Base-by-base conservation (phyloP, 139 green algal species). In the Coccomyxa sp. region DNA sequence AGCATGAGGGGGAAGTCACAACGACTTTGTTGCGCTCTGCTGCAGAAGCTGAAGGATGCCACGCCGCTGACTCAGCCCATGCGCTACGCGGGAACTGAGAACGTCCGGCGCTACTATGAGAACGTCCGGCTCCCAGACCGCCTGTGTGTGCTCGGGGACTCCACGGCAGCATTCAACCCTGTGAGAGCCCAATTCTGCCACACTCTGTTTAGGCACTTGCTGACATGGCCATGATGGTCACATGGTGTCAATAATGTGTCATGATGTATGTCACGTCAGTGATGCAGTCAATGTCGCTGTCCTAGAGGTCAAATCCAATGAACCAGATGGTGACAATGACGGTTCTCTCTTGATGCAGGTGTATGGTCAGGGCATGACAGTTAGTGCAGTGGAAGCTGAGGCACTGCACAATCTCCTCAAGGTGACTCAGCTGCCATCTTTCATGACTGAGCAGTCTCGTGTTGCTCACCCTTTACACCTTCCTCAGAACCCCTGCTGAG, bases 281-380 rank as follows among this genome's bases (percentile, higher is more conserved):
- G 5, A 5, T 64, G 18, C 50, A 64, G 50, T n/a, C n/a, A n/a
- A n/a, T n/a, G n/a, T n/a, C n/a, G n/a, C n/a, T n/a, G n/a, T n/a
- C n/a, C n/a, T n/a, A n/a, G n/a, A n/a, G n/a, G n/a, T n/a, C n/a
- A n/a, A n/a, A n/a, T n/a, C n/a, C n/a, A n/a, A n/a, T n/a, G n/a
- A n/a, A n/a, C n/a, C n/a, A n/a, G n/a, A n/a, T n/a, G n/a, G n/a
- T n/a, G n/a, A 64, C 18, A 3, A 3, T 64, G 50, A 64, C 10
- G 5, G 2, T 18, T 64, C 18, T 64, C 18, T 64, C 18, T 18
- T 5, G 1, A 29, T 36, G 64, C 64, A 71, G 64, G 64, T 36
- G 2, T 71, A 71, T 71, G 64, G 64, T 22, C 64, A 71, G n/a
- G 64, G 64, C 64, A 71, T 71, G 27, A 71, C 64, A 18, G 64